phyloP scores from a whole-genome alignment of 305 asterid genomes.

The Euphrasia arctica region DNA sequence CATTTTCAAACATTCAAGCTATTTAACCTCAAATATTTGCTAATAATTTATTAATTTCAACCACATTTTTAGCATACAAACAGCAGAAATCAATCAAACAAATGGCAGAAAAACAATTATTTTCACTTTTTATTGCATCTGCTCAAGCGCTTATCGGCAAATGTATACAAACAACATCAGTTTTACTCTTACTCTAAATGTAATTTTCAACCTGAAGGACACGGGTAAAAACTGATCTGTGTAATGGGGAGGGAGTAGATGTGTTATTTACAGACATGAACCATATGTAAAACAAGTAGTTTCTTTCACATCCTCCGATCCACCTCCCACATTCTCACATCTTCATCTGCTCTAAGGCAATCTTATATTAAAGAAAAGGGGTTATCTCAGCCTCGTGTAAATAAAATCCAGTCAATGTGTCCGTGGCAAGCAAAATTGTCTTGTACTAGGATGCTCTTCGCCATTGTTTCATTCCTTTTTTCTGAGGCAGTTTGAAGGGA shows the following conservation, averaged over 20 bases:
- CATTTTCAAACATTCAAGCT: no score
- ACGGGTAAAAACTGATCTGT: slow-evolving; percentile 27
- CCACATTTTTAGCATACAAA: no score
- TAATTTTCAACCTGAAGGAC: slow-evolving; percentile 24
- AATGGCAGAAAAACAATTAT: background rate
- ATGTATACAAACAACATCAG: slow-evolving; percentile 48
- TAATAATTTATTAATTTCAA: no score
- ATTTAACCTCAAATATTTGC: no score
- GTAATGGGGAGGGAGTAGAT: slow-evolving; percentile 29
- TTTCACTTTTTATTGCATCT: slow-evolving; percentile 24
- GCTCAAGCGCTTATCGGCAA: slow-evolving; percentile 31
- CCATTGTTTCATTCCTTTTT: slow-evolving; percentile 78
- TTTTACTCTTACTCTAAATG: slow-evolving; percentile 29
- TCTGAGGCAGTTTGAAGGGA: slow-evolving; percentile 90
- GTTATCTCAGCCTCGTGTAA: background rate
- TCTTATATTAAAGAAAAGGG: background rate
- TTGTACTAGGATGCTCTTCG: slow-evolving; percentile 66
- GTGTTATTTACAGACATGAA: slow-evolving; percentile 44
- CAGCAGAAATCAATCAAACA: background rate
- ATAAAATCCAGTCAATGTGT: background rate
- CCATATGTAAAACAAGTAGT: slow-evolving; percentile 34
- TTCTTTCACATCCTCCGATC: slow-evolving; percentile 23
- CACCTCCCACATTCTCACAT: slow-evolving; percentile 25
- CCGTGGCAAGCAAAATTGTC: slow-evolving; percentile 18
- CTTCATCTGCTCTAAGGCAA: slow-evolving; percentile 23